Base-by-base conservation (phyloP, 2,329 filamentous ascomycete species). In the Penicillium sp. region DNA sequence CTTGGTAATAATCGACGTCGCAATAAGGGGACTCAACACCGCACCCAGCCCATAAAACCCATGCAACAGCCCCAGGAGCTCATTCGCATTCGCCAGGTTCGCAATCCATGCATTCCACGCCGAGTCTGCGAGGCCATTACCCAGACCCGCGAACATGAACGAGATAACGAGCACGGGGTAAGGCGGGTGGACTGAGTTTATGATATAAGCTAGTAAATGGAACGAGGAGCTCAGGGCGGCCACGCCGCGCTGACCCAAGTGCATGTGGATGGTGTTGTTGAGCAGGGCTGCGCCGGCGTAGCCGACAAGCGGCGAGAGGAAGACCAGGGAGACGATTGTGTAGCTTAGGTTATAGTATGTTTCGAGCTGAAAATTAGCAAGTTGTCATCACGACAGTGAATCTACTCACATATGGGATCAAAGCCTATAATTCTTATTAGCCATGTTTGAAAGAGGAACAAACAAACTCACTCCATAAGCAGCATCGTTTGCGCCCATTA, bases 51-150 rank as follows among this genome's bases (percentile, higher is more conserved):
- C 87, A 64, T 90, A 91, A 33, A 82, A 81, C 0, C 82, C 87
- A 66, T 91, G 88, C 23, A 91, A 70, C 55, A 90, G 77, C 1
- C 88, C 88, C 0, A 90, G 78, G 1, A 92, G 76, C 66, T 91
- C 85, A 68, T 91, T 91, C 9, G 87, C 81, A 59, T 83, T 82
- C 11, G 82, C 77, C 82, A 92, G 88, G 63, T 85, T 87, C n/a
- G 88, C 89, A 24, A 84, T 79, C 79, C 81, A 83, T 0, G 81
- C 81, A 65, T 83, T 83, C 77, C 78, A 81, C 8, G 75, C 80
- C 0, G 80, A 78, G 63, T 83, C 72, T 9, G 68, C 65, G 9
- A 91, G 72, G 2, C 89, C 89, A 66, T 87, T 90, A 1, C 88
- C 88, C 49, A 89, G 85, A 1, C 88, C 88, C 1, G 83, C 81